Conservation (phyloP, 2,329 filamentous ascomycete species). For the Penicillium hesseltinei region DNA sequence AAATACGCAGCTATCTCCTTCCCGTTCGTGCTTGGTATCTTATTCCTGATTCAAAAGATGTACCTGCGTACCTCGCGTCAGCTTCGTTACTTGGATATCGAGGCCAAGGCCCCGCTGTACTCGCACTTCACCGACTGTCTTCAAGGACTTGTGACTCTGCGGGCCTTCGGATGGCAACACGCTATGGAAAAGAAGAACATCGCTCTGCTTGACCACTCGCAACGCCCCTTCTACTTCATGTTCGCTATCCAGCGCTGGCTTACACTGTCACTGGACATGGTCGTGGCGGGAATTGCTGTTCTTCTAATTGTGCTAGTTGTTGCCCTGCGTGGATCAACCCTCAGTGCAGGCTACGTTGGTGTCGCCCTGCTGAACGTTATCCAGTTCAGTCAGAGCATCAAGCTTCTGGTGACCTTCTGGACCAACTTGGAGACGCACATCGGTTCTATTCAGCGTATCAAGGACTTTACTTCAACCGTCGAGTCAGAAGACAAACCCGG, state of each 20-base stretch:
- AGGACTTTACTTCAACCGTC: conserved; percentile 50
- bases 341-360: conserved; percentile 52
- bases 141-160: conserved; percentile 55
- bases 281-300: conserved; percentile 51
- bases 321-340: conserved; percentile 37
- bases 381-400: conserved; percentile 53
- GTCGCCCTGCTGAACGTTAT: conserved; percentile 56
- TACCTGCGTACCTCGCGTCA: conserved; percentile 63
- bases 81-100: conserved; percentile 60
- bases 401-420: conserved; percentile 54
- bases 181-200: conserved; percentile 47
- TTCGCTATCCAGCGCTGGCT: conserved; percentile 60
- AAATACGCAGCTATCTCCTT: conserved; percentile 52
- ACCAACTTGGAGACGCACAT: conserved; percentile 59
- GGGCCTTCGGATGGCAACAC: conserved; percentile 57
- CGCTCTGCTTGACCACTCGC: conserved; percentile 52
- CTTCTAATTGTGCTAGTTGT: conserved; percentile 53
- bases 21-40: conserved; percentile 47
- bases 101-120: conserved; percentile 60
- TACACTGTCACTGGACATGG: conserved; percentile 49
- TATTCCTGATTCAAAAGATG: conserved; percentile 56
- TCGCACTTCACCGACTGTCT: conserved; percentile 58
- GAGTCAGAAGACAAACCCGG: conserved; percentile 44
- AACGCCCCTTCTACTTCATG: conserved; percentile 58
- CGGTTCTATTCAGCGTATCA: conserved; percentile 56